Conservation (phyloP, 768 basidiomycete species). For the Tulasnella sp. region DNA sequence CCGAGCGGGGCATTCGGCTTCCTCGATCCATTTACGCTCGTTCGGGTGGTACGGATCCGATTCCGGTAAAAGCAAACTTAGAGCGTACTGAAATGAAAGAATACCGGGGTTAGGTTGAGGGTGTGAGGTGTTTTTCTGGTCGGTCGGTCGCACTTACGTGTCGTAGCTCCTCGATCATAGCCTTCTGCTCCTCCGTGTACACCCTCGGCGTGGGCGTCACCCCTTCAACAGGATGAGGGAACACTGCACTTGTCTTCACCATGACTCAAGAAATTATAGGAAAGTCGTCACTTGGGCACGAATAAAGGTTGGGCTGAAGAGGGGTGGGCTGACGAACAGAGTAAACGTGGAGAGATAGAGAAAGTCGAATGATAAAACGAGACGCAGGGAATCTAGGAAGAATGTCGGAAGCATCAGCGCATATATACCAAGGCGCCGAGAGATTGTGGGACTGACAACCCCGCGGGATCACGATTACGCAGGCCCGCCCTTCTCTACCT, state of each 20-base stretch:
- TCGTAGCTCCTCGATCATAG: slow-evolving; percentile 46
- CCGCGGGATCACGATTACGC: not conserved
- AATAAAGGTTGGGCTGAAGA: not conserved
- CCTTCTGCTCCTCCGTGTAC: slow-evolving; percentile 53
- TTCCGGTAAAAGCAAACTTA: slow-evolving; percentile 48
- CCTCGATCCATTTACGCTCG: slow-evolving; percentile 67
- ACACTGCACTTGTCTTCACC: slow-evolving; percentile 24
- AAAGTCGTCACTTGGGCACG: not conserved
- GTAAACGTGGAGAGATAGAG: not conserved
- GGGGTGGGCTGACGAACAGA: not conserved
- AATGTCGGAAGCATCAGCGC: not conserved
- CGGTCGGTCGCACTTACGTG: no score
- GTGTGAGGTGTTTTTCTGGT: no score
- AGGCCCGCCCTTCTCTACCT: not conserved
- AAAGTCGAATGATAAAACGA: not conserved
- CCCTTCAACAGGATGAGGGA: slow-evolving; percentile 44
- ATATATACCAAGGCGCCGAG: not conserved
- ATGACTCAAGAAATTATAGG: not conserved
- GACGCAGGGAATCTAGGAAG: not conserved
- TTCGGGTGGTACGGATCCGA: slow-evolving; percentile 62
- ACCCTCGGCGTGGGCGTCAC: slow-evolving; percentile 43
- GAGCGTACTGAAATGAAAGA: slow-evolving; percentile 64
- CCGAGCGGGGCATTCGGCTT: slow-evolving; percentile 51
- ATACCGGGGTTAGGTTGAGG: no score
- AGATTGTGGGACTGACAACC: not conserved